Evolutionary conservation across 176 grass and related monocot species (phyloP), one percentile per base, ranked within the genome.

Genomic region (Pontederia crassipes): DNA sequence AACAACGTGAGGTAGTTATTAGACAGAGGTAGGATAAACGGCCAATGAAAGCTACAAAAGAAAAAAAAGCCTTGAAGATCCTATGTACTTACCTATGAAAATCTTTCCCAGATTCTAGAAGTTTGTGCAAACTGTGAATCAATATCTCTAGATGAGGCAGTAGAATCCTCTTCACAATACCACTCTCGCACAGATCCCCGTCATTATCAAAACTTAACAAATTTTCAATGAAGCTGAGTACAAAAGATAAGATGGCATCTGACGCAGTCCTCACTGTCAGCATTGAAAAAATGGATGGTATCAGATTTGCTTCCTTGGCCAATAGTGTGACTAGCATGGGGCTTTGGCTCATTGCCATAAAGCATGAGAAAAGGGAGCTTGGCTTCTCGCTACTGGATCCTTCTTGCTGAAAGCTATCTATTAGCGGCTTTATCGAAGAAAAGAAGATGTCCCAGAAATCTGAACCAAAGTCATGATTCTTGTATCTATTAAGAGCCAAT

Each of bases 361-460:
- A 97, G 57, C 92, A 97, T 12, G 76, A 80, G 72, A 97, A 90
- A 78, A 90, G 80, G 59, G 87, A 90, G 54, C 87, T 91, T 61
- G 87, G 87, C 48, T 83, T 91, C 75, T 83, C 87, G 68, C 87
- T 90, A 59, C 92, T 97, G 32, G 81, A 74, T 82, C 83, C 83
- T 70, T 91, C 92, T 59, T 84, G 75, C 69, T 83, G 90, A 55
- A 97, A 97, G 76, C 73, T 87, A 63, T 78, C 73, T 69, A 91
- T 61, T 32, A 97, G 55, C 78, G 87, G 92, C 65, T 82, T 82
- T 47, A 85, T 70, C 12, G 92, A 90, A 66, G 52, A 27, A 17
- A 96, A 96, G 78, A 96, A 96, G 5, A 61, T 80, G 73, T 75
- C 66, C 92, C 92, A 96, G 77, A 96, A 96, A 18, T 80, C 68